Evolutionary conservation across 371 early-diverging fungal genomes (phyloP).

Genomic region (Gilbertella persicaria): DNA sequence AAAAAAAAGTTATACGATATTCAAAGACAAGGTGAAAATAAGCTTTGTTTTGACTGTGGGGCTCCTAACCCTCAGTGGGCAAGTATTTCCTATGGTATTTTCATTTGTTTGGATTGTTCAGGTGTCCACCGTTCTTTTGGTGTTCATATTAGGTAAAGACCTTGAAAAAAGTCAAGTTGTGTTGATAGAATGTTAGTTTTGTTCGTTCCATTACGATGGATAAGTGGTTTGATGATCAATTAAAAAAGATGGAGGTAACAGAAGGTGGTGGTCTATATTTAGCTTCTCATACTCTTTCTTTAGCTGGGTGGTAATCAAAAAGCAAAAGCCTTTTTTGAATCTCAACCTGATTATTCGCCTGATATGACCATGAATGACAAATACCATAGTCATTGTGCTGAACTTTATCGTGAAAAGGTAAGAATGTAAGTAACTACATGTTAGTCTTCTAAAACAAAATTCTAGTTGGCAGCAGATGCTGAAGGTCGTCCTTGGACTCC

Average conservation of each 20-base stretch:
- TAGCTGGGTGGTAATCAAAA: constrained; percentile 92
- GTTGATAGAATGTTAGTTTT: constrained; percentile 72
- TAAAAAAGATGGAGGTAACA: constrained; percentile 90
- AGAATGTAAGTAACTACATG: neutral
- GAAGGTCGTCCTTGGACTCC: constrained; percentile 79
- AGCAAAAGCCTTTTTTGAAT: constrained; percentile 83
- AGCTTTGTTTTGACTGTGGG: constrained; percentile 84
- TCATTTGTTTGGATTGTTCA: constrained; percentile 97
- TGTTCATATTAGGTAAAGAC: constrained; percentile 81
- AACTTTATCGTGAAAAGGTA: constrained; percentile 85
- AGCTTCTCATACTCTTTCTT: too few relatives aligned
- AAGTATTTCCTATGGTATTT: constrained; percentile 93
- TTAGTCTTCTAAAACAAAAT: neutral
- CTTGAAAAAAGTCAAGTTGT: neutral
- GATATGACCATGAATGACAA: constrained; percentile 83
- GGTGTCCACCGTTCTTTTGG: constrained; percentile 93
- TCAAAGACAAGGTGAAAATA: constrained; percentile 73
- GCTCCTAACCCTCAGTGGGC: constrained; percentile 94
- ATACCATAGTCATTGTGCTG: constrained; percentile 86
- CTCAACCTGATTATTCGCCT: constrained; percentile 81
- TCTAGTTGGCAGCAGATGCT: constrained; percentile 68
- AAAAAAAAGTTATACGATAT: constrained; percentile 72
- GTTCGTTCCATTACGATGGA: constrained; percentile 99
- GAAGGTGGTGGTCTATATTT: too few relatives aligned
- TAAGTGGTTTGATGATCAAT: constrained; percentile 93